Conservation (phyloP, 2,329 filamentous ascomycete genomes). For the Arachnopeziza araneosa region DNA sequence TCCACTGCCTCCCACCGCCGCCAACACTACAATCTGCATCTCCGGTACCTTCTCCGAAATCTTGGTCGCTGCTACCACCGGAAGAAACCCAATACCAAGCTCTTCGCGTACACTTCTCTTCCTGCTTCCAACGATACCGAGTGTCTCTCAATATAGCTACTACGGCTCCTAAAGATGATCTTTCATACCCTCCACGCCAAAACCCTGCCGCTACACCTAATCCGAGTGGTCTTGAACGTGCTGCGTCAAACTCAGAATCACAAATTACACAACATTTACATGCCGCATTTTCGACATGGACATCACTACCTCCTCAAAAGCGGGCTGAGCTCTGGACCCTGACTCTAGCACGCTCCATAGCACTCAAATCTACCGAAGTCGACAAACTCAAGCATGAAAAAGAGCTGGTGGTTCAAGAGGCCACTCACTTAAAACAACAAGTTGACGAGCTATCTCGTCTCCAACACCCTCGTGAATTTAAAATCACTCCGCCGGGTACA, state of each 20-base stretch:
- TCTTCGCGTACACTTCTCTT: constrained; percentile 59
- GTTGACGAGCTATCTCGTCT: constrained; percentile 53
- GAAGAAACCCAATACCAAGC: constrained; percentile 68
- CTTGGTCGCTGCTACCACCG: constrained; percentile 77
- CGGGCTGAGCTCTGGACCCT: constrained; percentile 56
- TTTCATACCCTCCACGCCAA: constrained; percentile 32
- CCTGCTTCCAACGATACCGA: constrained; percentile 63
- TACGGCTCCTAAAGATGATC: constrained; percentile 45
- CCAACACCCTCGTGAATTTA: constrained; percentile 57
- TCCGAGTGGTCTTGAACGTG: constrained; percentile 30
- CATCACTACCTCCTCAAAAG: constrained; percentile 50
- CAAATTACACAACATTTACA: constrained; percentile 70
- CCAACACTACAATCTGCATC: constrained; percentile 73
- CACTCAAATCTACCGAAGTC: constrained; percentile 48
- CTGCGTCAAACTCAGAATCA: constrained; percentile 50
- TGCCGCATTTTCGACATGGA: constrained; percentile 75
- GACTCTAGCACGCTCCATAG: constrained; percentile 55
- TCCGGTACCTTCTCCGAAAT: constrained; percentile 70
- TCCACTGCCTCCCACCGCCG: constrained; percentile 75
- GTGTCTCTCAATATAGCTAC: constrained; percentile 45
- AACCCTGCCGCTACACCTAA: constrained; percentile 3
- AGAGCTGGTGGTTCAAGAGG: constrained; percentile 44
- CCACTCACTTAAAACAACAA: constrained; percentile 49
- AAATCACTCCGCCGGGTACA: constrained; percentile 45
- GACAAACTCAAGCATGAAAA: constrained; percentile 45